Evolutionary conservation across 495 filamentous ascomycete genomes (phyloP).

Genomic region (Lindgomyces ingoldianus): DNA sequence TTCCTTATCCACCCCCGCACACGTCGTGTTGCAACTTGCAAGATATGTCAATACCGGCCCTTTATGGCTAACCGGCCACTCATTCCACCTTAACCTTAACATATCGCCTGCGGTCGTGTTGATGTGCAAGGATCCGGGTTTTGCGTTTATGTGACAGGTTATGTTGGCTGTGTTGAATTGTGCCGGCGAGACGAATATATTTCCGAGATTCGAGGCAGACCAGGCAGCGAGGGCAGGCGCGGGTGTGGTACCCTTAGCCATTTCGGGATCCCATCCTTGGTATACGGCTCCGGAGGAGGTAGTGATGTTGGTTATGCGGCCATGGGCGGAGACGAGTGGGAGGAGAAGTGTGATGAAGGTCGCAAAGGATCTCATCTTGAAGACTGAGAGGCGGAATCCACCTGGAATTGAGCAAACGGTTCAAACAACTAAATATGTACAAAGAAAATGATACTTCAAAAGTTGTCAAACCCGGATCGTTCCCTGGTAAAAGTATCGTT

Average conservation of each 20-base stretch:
- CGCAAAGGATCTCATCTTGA: background rate
- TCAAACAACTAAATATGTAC: background rate
- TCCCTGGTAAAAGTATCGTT: background rate
- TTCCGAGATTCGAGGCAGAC: slow-evolving; percentile 25
- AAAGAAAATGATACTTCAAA: too few relatives aligned
- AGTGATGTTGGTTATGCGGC: slow-evolving; percentile 22
- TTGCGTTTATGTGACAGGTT: slow-evolving; percentile 20
- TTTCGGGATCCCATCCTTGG: slow-evolving; percentile 24
- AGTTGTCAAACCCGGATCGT: too few relatives aligned
- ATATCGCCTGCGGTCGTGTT: slow-evolving; percentile 22
- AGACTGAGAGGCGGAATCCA: too few relatives aligned
- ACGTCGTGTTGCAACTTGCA: slow-evolving; percentile 22
- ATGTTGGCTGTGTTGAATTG: slow-evolving; percentile 23
- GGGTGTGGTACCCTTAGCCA: background rate
- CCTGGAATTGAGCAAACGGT: background rate
- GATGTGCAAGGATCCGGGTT: slow-evolving; percentile 16
- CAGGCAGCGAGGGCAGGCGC: slow-evolving; percentile 19
- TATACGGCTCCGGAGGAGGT: slow-evolving; percentile 10
- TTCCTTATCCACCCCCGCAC: slow-evolving; percentile 11
- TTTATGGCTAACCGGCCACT: slow-evolving; percentile 28
- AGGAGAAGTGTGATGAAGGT: slow-evolving; percentile 1
- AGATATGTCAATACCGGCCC: slow-evolving; percentile 32
- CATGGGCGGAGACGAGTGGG: slow-evolving; percentile 18
- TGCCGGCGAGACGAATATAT: slow-evolving; percentile 22
- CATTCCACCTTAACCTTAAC: slow-evolving; percentile 26